These are phyloP conservation scores for Moesziomyces aphidis DNA, from an alignment of 1,284 basidiomycete species.

Conservation along the genomic window DNA sequence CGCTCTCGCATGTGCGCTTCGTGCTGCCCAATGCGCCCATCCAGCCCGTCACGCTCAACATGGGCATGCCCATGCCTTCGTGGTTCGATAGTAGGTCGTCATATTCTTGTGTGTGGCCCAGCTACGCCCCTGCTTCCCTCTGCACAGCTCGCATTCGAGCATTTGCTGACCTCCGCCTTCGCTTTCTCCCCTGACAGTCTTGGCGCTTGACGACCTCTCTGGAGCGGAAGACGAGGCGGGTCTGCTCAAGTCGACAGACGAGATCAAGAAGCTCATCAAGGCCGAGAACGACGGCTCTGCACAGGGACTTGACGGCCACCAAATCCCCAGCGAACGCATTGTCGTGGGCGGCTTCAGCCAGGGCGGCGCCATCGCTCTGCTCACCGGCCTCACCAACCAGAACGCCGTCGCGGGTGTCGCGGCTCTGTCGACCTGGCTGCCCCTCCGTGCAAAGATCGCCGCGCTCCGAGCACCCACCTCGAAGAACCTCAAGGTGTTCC, in stretches of 20 bases:
- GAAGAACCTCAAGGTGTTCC: conserved; percentile 56
- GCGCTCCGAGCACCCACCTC: conserved; percentile 43
- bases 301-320: conserved; percentile 49
- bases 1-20: conserved; percentile 63
- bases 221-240: conserved; percentile 63
- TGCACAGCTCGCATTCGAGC: background rate
- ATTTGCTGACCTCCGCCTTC: background rate
- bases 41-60: conserved; percentile 65
- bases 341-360: conserved; percentile 62
- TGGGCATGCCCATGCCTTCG: conserved; percentile 66
- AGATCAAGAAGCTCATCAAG: conserved; percentile 58
- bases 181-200: conserved; percentile 9
- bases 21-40: conserved; percentile 66
- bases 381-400: conserved; percentile 54
- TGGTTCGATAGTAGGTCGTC: conserved; percentile 67
- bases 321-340: conserved; percentile 59
- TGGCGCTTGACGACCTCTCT: conserved; percentile 58
- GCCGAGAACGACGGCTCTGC: conserved; percentile 61
- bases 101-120: conserved; percentile 49
- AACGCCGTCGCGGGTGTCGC: conserved; percentile 58
- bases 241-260: conserved; percentile 53
- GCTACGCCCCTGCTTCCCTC: background rate
- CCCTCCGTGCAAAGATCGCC: conserved; percentile 58
- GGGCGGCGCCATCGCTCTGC: conserved; percentile 63
- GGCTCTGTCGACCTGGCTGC: conserved; percentile 64